Percentiles rank a stretch among this genome's conserved stretches.
phyloP scores from a whole-genome alignment of 225 moss, liverwort and hornwort species.

The Thuidium tamariscinum region DNA sequence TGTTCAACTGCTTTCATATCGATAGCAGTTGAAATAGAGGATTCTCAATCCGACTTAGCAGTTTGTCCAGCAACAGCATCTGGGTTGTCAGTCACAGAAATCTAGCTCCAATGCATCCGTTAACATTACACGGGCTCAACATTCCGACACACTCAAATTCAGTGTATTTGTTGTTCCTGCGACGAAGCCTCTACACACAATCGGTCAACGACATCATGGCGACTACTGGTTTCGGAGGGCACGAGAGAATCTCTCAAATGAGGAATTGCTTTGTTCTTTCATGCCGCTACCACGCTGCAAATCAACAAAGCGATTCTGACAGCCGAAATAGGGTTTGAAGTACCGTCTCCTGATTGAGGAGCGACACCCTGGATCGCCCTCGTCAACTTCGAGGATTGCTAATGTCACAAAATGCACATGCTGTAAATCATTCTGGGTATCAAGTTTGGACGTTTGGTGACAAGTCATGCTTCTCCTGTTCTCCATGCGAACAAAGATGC shows the following conservation, averaged over 20 bases:
- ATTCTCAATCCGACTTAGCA: neutral
- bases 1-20: neutral
- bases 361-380: rapidly evolving
- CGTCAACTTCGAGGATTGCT: neutral
- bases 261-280: neutral
- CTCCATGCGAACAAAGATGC: neutral
- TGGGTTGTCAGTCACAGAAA: neutral
- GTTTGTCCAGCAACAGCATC: neutral
- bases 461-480: neutral
- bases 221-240: rapidly evolving
- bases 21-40: neutral
- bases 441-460: neutral
- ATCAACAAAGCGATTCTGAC: rapidly evolving
- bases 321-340: neutral
- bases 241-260: neutral
- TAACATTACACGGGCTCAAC: neutral
- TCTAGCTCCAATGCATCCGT: neutral
- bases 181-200: rapidly evolving
- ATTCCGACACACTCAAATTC: neutral
- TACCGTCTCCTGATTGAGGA: rapidly evolving
- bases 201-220: rapidly evolving
- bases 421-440: neutral
- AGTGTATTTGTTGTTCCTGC: rapidly evolving
- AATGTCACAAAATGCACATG: neutral
- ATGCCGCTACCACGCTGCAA: too few species aligned